phyloP scores from a whole-genome alignment of 1,139 yeast species.

The Zygoascus meyerae region DNA sequence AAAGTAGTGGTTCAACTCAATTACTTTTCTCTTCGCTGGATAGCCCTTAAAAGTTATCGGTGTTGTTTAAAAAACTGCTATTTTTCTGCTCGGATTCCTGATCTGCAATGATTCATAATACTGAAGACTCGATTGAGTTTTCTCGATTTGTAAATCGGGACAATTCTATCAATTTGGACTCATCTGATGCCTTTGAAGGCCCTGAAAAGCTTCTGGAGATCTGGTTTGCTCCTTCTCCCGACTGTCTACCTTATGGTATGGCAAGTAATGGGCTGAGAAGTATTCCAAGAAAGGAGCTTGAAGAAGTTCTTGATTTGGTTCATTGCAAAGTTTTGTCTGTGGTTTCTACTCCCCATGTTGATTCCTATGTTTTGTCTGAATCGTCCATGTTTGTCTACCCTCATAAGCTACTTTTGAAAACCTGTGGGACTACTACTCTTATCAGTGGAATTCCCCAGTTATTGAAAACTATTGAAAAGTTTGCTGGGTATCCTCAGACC shows the following conservation, averaged over 20 bases:
- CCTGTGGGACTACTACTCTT: slow-evolving; percentile 95
- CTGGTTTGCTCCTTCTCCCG: slow-evolving; percentile 64
- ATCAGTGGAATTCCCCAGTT: slow-evolving; percentile 67
- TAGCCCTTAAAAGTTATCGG: not conserved
- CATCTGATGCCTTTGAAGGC: slow-evolving; percentile 91
- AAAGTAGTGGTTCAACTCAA: not conserved
- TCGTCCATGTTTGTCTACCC: slow-evolving; percentile 86
- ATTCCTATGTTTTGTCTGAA: slow-evolving; percentile 84
- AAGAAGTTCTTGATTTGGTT: slow-evolving; percentile 67
- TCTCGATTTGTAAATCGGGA: slow-evolving; percentile 60
- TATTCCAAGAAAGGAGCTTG: slow-evolving; percentile 66
- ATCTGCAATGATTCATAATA: slow-evolving; percentile 23
- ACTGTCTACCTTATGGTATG: slow-evolving; percentile 32
- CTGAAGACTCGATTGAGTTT: slow-evolving; percentile 15
- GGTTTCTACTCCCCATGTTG: slow-evolving; percentile 59
- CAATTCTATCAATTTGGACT: slow-evolving; percentile 72
- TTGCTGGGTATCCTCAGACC: slow-evolving; percentile 37
- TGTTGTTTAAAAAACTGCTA: not conserved
- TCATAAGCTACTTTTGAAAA: slow-evolving; percentile 79
- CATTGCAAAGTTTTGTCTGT: slow-evolving; percentile 84
- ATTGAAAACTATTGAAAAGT: slow-evolving; percentile 46
- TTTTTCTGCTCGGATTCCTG: not conserved
- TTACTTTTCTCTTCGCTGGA: slow-evolving; percentile 5
- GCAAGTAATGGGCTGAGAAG: slow-evolving; percentile 45
- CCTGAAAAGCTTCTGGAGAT: slow-evolving; percentile 91